phyloP scores from a whole-genome alignment of 2,329 filamentous ascomycete species.

The Alternaria burnsii region DNA sequence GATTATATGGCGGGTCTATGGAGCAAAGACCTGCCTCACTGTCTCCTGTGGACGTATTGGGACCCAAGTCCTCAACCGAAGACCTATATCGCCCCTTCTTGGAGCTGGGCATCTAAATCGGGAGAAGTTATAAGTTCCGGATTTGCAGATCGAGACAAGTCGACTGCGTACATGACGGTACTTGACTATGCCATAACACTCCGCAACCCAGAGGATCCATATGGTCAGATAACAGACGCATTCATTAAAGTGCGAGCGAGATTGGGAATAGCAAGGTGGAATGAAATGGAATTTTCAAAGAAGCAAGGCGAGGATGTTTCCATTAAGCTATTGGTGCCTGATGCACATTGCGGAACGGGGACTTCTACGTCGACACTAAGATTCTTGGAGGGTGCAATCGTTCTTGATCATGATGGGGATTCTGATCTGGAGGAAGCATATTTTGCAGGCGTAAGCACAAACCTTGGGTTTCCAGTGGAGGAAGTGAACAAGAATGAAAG shows the following conservation, averaged over 20 bases:
- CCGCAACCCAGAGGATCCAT: not conserved
- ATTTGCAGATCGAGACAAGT: not conserved
- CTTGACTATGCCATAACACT: not conserved
- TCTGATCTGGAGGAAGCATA: not conserved
- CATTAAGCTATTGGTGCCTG: not conserved
- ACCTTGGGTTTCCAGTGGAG: no score
- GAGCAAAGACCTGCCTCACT: not conserved
- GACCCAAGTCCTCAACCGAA: not conserved
- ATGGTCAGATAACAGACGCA: not conserved
- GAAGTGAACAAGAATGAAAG: not conserved
- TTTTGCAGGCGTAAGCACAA: not conserved
- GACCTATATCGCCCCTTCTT: not conserved
- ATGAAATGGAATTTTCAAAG: no score
- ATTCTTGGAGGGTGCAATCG: fast-evolving
- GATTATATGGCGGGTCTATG: not conserved
- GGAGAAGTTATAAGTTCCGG: not conserved
- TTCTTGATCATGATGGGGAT: not conserved
- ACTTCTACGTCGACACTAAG: not conserved
- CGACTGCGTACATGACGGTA: not conserved
- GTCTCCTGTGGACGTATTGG: not conserved
- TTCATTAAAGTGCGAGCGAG: not conserved
- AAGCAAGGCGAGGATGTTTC: no score
- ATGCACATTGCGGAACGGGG: fast-evolving
- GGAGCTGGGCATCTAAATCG: not conserved
- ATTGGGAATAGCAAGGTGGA: not conserved